Evolutionary conservation across 345 rosid genomes (phyloP), one percentile per base, ranked within the genome.

Genomic region (Linum usitatissimum): DNA sequence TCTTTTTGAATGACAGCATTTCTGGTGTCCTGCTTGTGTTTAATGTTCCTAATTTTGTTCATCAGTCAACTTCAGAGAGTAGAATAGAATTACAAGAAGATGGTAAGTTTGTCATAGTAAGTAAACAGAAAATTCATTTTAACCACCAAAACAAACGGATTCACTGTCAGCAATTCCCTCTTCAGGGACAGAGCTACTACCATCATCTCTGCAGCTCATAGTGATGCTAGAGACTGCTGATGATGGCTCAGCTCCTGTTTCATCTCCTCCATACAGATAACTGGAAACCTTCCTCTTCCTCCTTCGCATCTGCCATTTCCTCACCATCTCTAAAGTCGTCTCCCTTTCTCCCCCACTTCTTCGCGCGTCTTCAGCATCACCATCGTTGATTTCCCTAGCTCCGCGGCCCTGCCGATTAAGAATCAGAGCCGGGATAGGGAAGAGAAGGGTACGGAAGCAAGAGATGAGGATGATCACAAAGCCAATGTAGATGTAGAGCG

Each of bases 231-330:
- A 45, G 17, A 45, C 51, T 15, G 51, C 8, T 15, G 51, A 69
- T 0, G 75, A 76, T 20, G 81, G 79, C 6, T 71, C 70, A 0
- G 10, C 20, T 3, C 58, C 54, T 61, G 55, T 66, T 9, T 60
- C 38, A 36, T 48, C 18, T 3, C 49, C 74, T 62, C 51, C 70
- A 14, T 57, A 53, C 61, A 68, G 14, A 65, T 77, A 61, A 12
- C 62, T 39, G 28, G 51, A 45, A 10, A 80, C 77, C 67, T 78
- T 77, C 55, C 84, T 68, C 75, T 78, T 76, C 63, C 68, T 73
- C 70, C 95, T 72, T 40, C 83, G 73, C 30, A 69, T 68, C 21
- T 68, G 78, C 79, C 78, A 71, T 76, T 68, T 70, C 48, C 81
- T 79, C 45, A 72, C 15, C 20, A 79, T 48, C 59, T 80, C 84